Conservation (phyloP, 228 moss, liverwort and hornwort species). For the Sphagnum fallax region DNA sequence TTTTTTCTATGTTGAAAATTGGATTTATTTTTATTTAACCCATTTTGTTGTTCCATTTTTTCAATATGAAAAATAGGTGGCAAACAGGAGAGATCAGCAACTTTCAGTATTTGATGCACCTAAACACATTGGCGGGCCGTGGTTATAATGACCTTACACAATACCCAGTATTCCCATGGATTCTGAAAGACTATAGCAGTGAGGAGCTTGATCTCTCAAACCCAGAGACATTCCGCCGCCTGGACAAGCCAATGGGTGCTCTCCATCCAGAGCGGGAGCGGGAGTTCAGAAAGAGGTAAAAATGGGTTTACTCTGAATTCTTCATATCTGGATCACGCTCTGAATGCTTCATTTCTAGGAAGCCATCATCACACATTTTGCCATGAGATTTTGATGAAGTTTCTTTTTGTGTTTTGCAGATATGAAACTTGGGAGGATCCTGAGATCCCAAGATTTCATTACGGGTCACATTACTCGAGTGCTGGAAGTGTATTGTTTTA, state of each 20-base stretch:
- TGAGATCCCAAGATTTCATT: slow-evolving; percentile 97
- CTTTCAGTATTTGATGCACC: slow-evolving; percentile 98
- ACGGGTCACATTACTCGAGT: slow-evolving; percentile 98
- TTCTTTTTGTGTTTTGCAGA: slow-evolving; percentile 22
- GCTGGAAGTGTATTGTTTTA: slow-evolving; percentile 98
- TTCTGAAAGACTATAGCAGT: slow-evolving; percentile 80
- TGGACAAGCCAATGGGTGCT: slow-evolving; percentile 99
- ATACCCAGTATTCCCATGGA: slow-evolving; percentile 98
- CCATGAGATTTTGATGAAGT: background rate
- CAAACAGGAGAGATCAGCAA: slow-evolving; percentile 99
- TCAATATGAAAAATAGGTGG: slow-evolving; percentile 90
- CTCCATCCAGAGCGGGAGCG: slow-evolving; percentile 83
- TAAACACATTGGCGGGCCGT: slow-evolving; percentile 94
- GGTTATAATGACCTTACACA: slow-evolving; percentile 98
- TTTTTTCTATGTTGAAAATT: too few species aligned
- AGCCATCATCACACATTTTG: background rate
- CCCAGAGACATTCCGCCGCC: slow-evolving; percentile 79
- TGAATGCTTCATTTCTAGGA: background rate
- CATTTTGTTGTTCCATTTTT: slow-evolving; percentile 78
- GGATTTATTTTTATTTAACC: too few species aligned
- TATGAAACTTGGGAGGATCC: slow-evolving; percentile 99
- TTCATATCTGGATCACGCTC: background rate
- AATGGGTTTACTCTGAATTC: background rate
- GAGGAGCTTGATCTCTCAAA: slow-evolving; percentile 78
- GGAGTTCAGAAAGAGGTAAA: slow-evolving; percentile 89